Base-by-base conservation (phyloP, 2,329 filamentous ascomycete genomes). In the Diaporthe longicolla region DNA sequence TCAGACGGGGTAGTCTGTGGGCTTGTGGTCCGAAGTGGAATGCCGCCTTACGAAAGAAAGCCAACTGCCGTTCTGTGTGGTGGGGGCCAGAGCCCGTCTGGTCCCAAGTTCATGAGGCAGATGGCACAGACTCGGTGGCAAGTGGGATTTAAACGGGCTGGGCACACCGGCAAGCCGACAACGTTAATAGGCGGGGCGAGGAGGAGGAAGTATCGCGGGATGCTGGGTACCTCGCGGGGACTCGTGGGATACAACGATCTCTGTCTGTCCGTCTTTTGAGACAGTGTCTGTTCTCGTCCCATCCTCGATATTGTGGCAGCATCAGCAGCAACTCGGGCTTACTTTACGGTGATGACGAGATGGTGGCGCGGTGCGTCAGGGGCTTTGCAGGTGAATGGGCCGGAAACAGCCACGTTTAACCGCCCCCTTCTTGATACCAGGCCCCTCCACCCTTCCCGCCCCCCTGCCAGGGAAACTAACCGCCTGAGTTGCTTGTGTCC, bases 381-480 rank as follows among this genome's bases (percentile, higher is more conserved):
- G 63, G 63, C 63, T 21, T 37, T 40, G 32, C 63, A 52, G 63
- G 45, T 52, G 29, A 13, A 52, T 17, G 45, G 63, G 29, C 45
- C 19, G 45, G 45, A 66, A 66, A 52, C 45, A 66, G 63, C 63
- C 63, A 52, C 45, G 63, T 66, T 66, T 50, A 66, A 66, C 61
- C 29, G 37, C 37, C 58, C 58, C 24, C 17, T 29, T 40, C 37
- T 63, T 24, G 37, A 40, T 13, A 21, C 7, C 45, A 21, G 17
- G 17, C 15, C 7, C 8, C 15, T 35, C 6, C 5, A 15, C 37
- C 26, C 19, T 2, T 9, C 24, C 7, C 3, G 37, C 40, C 17
- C 26, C 13, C 9, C 24, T 15, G 24, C 21, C 45, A n/a, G n/a
- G 45, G n/a, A 24, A 9, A 50, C 24, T 32, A 19, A 40, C 37